These are phyloP conservation scores for Kodamaea leandrae DNA, from an alignment of 805 yeast genomes.

Conservation along the genomic window DNA sequence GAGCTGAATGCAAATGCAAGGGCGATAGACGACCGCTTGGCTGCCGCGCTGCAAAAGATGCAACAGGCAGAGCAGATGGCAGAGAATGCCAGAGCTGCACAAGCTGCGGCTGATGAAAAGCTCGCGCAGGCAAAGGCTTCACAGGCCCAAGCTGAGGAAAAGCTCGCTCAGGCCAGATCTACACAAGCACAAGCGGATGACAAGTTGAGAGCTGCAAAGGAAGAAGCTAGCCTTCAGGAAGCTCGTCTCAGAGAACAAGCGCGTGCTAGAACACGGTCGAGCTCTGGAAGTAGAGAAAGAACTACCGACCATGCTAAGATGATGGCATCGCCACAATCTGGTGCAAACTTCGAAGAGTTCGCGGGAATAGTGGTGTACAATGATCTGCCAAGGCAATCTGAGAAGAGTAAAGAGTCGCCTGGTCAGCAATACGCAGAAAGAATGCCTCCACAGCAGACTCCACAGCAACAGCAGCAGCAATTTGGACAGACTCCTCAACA, in stretches of 20 bases:
- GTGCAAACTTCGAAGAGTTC: neutral
- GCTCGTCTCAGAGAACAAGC: too few relatives aligned
- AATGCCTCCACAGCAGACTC: too few relatives aligned
- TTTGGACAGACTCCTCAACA: too few relatives aligned
- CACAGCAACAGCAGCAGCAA: too few relatives aligned
- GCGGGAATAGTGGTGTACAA: neutral
- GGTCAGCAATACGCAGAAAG: too few relatives aligned
- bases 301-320: too few relatives aligned
- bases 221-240: too few relatives aligned
- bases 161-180: neutral
- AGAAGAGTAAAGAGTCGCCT: neutral
- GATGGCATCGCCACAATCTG: too few relatives aligned
- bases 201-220: neutral
- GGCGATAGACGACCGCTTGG: neutral
- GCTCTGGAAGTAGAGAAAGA: too few relatives aligned
- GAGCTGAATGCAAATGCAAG: slow-evolving; percentile 17
- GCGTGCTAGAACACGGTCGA: too few relatives aligned
- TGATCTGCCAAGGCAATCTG: slow-evolving; percentile 1
- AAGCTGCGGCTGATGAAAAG: neutral
- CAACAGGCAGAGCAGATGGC: too few relatives aligned
- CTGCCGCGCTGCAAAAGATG: neutral
- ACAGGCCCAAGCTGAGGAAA: neutral
- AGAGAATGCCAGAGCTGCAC: neutral
- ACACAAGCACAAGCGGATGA: neutral
- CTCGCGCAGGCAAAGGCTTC: neutral